These are phyloP conservation scores for Blastocystis sp. DNA, from an alignment of 352 stramenopile species.

Conservation along the genomic window DNA sequence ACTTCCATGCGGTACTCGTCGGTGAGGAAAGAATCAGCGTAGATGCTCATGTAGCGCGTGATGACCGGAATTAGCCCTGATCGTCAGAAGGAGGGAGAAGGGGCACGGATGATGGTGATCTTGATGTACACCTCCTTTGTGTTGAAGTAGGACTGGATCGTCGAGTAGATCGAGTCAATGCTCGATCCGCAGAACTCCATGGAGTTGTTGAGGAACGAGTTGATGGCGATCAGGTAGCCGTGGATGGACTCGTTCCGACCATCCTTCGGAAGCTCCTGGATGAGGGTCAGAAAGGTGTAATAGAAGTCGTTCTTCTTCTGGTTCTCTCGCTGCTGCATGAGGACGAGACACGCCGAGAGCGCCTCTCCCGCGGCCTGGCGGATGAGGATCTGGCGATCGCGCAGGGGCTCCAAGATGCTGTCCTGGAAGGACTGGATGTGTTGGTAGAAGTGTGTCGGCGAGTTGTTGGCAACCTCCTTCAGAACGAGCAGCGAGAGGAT, in stretches of 20 bases:
- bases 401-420: constrained; percentile 81
- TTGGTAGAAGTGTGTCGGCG: constrained; percentile 83
- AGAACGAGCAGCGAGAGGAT: constrained; percentile 73
- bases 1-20: constrained; percentile 37
- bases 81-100: background rate
- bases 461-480: constrained; percentile 78
- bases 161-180: constrained; percentile 70
- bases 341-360: constrained; percentile 79
- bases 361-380: constrained; percentile 79
- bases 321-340: constrained; percentile 81
- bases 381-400: constrained; percentile 79
- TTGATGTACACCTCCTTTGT: constrained; percentile 70
- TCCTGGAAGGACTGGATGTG: constrained; percentile 84
- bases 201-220: constrained; percentile 68
- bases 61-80: constrained; percentile 69
- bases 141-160: constrained; percentile 54
- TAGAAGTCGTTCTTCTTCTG: constrained; percentile 84
- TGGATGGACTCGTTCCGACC: constrained; percentile 52
- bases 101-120: constrained; percentile 48
- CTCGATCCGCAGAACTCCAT: constrained; percentile 59
- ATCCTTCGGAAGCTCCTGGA: constrained; percentile 76
- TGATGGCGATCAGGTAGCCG: constrained; percentile 58
- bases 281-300: constrained; percentile 83
- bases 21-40: constrained; percentile 34
- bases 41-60: constrained; percentile 58